Percentiles rank a stretch among this genome's conserved stretches.
Conservation (phyloP, 2,329 filamentous ascomycete genomes). For the Gremmenia infestans region DNA sequence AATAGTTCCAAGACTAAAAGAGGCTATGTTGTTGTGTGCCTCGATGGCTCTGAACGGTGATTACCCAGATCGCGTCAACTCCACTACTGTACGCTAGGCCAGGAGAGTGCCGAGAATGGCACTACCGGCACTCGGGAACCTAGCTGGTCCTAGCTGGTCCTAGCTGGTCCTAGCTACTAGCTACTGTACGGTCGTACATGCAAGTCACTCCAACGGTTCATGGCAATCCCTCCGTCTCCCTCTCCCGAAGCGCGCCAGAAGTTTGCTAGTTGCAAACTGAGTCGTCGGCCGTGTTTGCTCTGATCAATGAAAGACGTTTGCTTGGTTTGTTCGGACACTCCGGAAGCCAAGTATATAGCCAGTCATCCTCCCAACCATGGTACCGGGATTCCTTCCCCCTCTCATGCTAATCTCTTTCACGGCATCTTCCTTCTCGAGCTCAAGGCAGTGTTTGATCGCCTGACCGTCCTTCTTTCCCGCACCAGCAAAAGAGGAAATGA, state of each 20-base stretch:
- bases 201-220: not conserved
- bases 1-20: not conserved
- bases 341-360: slow-evolving; percentile 1
- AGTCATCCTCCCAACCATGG: not conserved
- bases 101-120: not conserved
- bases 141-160: not conserved
- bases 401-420: not conserved
- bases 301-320: not conserved
- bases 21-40: not conserved
- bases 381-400: not conserved
- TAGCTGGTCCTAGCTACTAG: not conserved
- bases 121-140: slow-evolving; percentile 3
- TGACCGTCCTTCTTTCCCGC: not conserved
- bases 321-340: not conserved
- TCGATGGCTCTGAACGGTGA: not conserved
- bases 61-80: not conserved
- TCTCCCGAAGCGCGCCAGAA: not conserved
- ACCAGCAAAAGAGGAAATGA: not conserved
- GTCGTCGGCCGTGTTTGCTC: not conserved
- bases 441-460: not conserved
- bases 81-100: not conserved
- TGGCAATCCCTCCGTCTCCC: not conserved
- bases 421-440: not conserved
- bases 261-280: not conserved
- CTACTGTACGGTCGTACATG: not conserved